Percentiles rank a stretch among this genome's conserved stretches.
phyloP scores from a whole-genome alignment of 1,284 basidiomycete species.

The Ustilago vetiveriae region DNA sequence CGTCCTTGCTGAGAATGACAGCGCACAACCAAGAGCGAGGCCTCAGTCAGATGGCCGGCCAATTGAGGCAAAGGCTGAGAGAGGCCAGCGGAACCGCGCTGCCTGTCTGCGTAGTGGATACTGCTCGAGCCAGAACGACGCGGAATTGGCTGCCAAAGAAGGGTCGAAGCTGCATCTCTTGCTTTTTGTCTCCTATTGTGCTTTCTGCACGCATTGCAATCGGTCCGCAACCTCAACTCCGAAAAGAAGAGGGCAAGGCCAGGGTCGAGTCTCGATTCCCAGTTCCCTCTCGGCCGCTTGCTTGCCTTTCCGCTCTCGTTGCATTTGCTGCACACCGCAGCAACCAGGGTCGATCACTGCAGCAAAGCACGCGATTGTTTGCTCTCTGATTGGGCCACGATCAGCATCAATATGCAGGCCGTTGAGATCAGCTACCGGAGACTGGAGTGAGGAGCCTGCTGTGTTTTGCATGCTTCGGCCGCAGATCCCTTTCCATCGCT shows the following conservation, averaged over 20 bases:
- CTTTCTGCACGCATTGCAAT: not conserved
- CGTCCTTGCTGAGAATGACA: no score
- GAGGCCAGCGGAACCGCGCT: not conserved
- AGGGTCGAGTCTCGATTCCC: no score
- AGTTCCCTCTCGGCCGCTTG: no score
- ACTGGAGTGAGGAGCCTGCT: not conserved
- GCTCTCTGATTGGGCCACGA: slow-evolving; percentile 17
- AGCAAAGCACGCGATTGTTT: slow-evolving; percentile 9
- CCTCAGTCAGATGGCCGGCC: not conserved
- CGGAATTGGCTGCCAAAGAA: slow-evolving; percentile 26
- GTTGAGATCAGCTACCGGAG: not conserved
- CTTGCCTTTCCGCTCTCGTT: no score
- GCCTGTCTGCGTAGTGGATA: slow-evolving; percentile 9
- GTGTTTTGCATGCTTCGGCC: not conserved
- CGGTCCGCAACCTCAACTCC: slow-evolving; percentile 11
- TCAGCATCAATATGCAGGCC: not conserved
- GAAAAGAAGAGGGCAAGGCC: no score
- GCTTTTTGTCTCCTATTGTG: not conserved
- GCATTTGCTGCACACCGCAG: slow-evolving; percentile 13
- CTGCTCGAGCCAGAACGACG: slow-evolving; percentile 13
- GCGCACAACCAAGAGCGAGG: not conserved
- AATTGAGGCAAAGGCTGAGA: no score
- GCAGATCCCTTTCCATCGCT: no score
- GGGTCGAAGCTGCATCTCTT: slow-evolving; percentile 22
- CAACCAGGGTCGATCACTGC: slow-evolving; percentile 30